A percentile compares a stretch with the other conserved stretches of the same genome.
Conservation (phyloP, 768 basidiomycete species). For the Macrolepiota fuliginosa region DNA sequence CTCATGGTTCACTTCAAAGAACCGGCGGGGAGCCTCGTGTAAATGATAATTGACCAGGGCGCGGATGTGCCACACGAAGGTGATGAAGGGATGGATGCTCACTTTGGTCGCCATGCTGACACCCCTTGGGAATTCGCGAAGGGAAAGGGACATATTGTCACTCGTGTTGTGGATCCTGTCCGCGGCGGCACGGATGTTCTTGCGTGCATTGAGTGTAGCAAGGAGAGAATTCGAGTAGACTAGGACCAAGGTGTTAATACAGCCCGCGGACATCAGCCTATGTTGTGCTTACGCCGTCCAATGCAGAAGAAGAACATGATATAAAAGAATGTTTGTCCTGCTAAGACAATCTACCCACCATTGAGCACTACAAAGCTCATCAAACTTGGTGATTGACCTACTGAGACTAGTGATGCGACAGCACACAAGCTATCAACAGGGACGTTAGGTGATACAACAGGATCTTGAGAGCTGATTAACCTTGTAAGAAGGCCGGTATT, state of each 20-base stretch:
- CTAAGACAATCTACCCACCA: slow-evolving; percentile 39
- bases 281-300: slow-evolving; percentile 46
- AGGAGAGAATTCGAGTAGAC: slow-evolving; percentile 64
- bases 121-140: slow-evolving; percentile 35
- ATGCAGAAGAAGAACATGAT: slow-evolving; percentile 60
- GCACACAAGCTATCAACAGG: slow-evolving; percentile 45
- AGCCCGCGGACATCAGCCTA: not conserved
- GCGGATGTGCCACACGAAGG: not conserved
- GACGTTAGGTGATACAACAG: not conserved
- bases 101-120: slow-evolving; percentile 2
- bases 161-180: slow-evolving; percentile 39
- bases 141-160: slow-evolving; percentile 37
- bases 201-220: slow-evolving; percentile 55
- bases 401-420: slow-evolving; percentile 51
- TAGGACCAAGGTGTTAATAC: slow-evolving; percentile 17
- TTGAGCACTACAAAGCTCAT: not conserved
- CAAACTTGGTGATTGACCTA: slow-evolving; percentile 20
- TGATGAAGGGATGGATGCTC: not conserved
- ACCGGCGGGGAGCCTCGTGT: not conserved
- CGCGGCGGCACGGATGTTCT: slow-evolving; percentile 39
- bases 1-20: not conserved
- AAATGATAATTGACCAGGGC: not conserved
- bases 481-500: slow-evolving; percentile 39
- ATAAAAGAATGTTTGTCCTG: slow-evolving; percentile 50
- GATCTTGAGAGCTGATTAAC: slow-evolving; percentile 22